Evolutionary conservation across 805 yeast genomes (phyloP).

Genomic region (Zygoascus flipseniorum): DNA sequence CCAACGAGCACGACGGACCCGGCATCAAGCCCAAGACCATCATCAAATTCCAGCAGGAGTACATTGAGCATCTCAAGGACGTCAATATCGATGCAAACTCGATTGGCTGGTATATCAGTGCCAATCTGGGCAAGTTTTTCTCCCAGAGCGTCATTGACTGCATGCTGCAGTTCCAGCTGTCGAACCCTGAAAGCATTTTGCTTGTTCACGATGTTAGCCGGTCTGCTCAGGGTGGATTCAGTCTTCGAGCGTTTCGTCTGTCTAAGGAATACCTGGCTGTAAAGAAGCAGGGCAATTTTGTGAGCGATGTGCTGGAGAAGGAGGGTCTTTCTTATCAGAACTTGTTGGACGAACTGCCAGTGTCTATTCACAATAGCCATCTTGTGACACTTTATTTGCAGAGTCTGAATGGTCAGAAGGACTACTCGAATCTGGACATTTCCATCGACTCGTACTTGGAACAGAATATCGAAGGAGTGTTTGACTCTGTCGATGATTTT

Average conservation of each 20-base stretch:
- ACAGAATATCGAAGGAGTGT: slow-evolving; percentile 49
- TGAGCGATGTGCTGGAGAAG: slow-evolving; percentile 52
- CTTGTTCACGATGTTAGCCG: slow-evolving; percentile 63
- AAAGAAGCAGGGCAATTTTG: slow-evolving; percentile 47
- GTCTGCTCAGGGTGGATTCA: slow-evolving; percentile 48
- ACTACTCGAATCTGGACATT: slow-evolving; percentile 33
- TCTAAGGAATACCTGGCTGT: slow-evolving; percentile 51
- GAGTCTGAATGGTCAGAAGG: slow-evolving; percentile 14
- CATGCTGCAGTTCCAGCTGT: slow-evolving; percentile 54
- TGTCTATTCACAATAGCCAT: slow-evolving; percentile 58
- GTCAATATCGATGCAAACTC: slow-evolving; percentile 61
- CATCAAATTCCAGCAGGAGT: slow-evolving; percentile 57
- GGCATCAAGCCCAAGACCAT: slow-evolving; percentile 57
- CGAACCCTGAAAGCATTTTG: slow-evolving; percentile 45
- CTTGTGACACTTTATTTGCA: slow-evolving; percentile 50
- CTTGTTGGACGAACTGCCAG: slow-evolving; percentile 64
- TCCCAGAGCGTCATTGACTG: slow-evolving; percentile 56
- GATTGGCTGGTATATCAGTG: slow-evolving; percentile 75
- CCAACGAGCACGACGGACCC: slow-evolving; percentile 51
- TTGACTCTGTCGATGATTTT: slow-evolving; percentile 63
- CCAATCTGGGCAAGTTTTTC: slow-evolving; percentile 61
- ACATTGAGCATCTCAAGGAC: slow-evolving; percentile 51
- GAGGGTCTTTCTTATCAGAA: slow-evolving; percentile 55
- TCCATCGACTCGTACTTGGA: slow-evolving; percentile 35
- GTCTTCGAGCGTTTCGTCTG: slow-evolving; percentile 62